These are phyloP conservation scores for Rubia yunnanensis DNA, from an alignment of 257 asterid genomes.

Conservation along the genomic window DNA sequence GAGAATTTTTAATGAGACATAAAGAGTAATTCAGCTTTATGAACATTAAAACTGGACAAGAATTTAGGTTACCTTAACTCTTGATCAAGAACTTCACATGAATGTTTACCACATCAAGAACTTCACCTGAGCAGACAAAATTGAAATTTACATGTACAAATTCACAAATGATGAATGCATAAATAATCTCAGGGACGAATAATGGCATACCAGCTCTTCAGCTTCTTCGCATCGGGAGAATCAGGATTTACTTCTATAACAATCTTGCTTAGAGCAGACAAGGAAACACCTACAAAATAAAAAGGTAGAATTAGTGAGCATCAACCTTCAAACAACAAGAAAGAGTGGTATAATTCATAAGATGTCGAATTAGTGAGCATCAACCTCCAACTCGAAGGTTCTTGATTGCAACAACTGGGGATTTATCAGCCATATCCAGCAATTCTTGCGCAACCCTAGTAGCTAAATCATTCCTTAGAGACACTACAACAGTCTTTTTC, in stretches of 20 bases:
- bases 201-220: constrained; percentile 62
- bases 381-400: constrained; percentile 75
- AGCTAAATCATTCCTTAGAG: constrained; percentile 35
- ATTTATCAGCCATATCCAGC: constrained; percentile 72
- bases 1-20: too few relatives aligned
- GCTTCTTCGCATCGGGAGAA: constrained; percentile 66
- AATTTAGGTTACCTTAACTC: too few relatives aligned
- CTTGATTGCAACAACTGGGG: constrained; percentile 87
- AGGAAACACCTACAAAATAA: constrained; percentile 55
- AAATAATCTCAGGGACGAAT: background rate
- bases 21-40: too few relatives aligned
- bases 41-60: too few relatives aligned
- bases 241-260: constrained; percentile 59
- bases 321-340: background rate
- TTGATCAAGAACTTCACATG: constrained; percentile 50
- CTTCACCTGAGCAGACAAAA: constrained; percentile 47
- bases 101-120: too few relatives aligned
- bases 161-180: background rate
- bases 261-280: constrained; percentile 79
- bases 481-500: constrained; percentile 57
- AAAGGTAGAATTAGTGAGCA: background rate
- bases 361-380: too few relatives aligned
- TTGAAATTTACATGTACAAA: background rate
- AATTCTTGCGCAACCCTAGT: constrained; percentile 40
- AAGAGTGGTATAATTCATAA: background rate